Base-by-base conservation (phyloP, 78 protist genomes). In the Ministeria vibrans region DNA sequence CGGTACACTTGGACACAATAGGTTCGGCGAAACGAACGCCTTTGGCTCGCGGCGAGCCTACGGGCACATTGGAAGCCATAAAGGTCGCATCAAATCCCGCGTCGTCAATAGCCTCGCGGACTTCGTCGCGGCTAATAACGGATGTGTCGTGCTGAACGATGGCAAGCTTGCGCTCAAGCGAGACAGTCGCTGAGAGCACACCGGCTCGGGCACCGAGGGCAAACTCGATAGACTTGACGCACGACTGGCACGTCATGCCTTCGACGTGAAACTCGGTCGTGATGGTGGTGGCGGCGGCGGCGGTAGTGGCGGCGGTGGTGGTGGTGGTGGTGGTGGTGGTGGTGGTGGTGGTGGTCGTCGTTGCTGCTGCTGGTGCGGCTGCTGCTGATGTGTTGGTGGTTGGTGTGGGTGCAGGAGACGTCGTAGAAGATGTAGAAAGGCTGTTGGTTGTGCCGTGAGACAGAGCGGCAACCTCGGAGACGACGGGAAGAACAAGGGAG, bases 81-180 rank as follows among this genome's bases (percentile, higher is more conserved):
- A 61, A 36, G 2, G 27, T n/a, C 25, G 82, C 70, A 20, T 27
- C 34, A 51, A 49, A 77, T 13, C 88, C 83, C 4, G 78, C 9
- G 53, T 36, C 63, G 22, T 46, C 38, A 9, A 79, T 68, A 23
- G 1, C 44, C 1, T 28, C 62, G 23, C n/a, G 30, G 39, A 74
- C 0, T 27, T 0, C 39, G 30, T 4, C 64, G 36, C 2, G 61
- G 30, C 41, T 1, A 2, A 25, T 15, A 4, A 2, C 71, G n/a
- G n/a, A n/a, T 28, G 42, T 2, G 71, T 3, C 41, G 41, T 34
- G 66, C 6, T 22, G 36, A 43, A 3, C 42, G 22, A 18, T 34
- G 11, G 43, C 71, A 15, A 22, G 41, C 20, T 13, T 6, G 15
- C 41, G 34, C 5, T 36, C 42, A 3, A 34, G 41, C 23, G 34